phyloP scores from a whole-genome alignment of 768 basidiomycete genomes.

The Trametes cinnabarina region DNA sequence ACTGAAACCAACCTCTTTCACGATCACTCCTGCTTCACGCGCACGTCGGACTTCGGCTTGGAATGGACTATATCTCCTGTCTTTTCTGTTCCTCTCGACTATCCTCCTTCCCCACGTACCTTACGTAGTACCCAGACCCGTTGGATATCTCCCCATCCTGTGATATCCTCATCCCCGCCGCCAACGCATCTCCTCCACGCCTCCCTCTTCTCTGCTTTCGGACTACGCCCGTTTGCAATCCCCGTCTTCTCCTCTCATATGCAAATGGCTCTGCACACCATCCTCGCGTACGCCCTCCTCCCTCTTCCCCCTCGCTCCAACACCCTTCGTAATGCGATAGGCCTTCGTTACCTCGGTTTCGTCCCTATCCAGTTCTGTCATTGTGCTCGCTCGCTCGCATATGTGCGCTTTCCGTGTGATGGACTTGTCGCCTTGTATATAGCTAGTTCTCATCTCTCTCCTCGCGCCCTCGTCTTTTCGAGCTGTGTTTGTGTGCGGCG shows the following conservation, averaged over 20 bases:
- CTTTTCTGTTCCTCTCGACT: neutral
- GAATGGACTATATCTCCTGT: conserved; percentile 11
- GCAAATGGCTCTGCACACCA: too few species aligned
- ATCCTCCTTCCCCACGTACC: neutral
- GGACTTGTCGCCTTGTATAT: neutral
- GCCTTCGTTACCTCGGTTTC: neutral
- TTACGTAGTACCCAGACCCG: neutral
- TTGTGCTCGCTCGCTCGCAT: neutral
- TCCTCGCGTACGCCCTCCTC: neutral
- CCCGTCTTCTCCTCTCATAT: neutral
- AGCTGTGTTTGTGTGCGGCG: too few species aligned
- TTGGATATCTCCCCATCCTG: neutral
- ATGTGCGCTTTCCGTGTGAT: neutral
- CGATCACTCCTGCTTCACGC: conserved; percentile 11
- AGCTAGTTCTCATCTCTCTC: neutral
- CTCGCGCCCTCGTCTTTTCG: too few species aligned
- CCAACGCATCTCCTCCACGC: neutral
- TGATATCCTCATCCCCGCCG: neutral
- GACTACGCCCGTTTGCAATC: too few species aligned
- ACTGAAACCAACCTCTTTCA: neutral
- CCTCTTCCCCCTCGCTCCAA: neutral
- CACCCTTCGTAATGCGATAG: neutral
- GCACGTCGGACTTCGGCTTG: conserved; percentile 15
- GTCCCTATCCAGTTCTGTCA: neutral
- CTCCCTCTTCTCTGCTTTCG: too few species aligned